Percentiles rank a stretch among this genome's conserved stretches.
Conservation (phyloP, 129 eudicot species). For the sunflower (Helianthus annuus) region DNA sequence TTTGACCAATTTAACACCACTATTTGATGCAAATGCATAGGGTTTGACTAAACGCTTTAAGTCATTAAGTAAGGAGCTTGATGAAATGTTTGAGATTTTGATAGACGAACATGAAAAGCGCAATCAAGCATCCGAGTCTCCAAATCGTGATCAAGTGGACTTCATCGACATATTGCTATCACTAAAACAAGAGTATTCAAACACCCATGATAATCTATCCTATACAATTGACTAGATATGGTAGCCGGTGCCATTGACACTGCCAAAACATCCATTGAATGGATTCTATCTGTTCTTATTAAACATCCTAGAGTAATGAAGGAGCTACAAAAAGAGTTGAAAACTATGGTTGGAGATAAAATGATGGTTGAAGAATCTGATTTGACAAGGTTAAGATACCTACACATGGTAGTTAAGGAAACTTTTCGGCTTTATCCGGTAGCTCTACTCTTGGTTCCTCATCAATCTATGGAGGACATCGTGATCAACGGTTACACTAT, state of each 20-base stretch:
- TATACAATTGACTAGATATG: constrained; percentile 4
- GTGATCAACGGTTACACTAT: background rate
- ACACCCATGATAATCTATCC: constrained; percentile 9
- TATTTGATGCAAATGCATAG: background rate
- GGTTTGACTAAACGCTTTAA: background rate
- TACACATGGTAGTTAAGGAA: constrained; percentile 15
- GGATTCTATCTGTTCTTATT: constrained; percentile 11
- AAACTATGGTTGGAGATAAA: background rate
- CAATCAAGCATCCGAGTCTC: background rate
- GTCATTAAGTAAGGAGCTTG: constrained; percentile 1
- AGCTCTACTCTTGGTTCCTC: background rate
- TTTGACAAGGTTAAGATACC: background rate
- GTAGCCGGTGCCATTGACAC: constrained; percentile 6
- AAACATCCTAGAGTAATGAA: constrained; percentile 14
- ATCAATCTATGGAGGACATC: background rate
- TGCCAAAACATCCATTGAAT: constrained; percentile 3
- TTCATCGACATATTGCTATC: constrained; percentile 9
- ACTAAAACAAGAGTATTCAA: constrained; percentile 8
- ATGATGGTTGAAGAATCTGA: constrained; percentile 1
- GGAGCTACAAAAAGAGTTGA: constrained; percentile 8
- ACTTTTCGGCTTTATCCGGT: background rate
- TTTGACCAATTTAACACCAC: background rate
- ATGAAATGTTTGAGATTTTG: constrained; percentile 2
- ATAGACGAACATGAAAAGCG: constrained; percentile 7
- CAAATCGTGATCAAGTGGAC: background rate